A percentile compares a stretch with the other conserved stretches of the same genome.
Conservation (phyloP, 1,284 basidiomycete species). For the Boletus albobrunnescens region DNA sequence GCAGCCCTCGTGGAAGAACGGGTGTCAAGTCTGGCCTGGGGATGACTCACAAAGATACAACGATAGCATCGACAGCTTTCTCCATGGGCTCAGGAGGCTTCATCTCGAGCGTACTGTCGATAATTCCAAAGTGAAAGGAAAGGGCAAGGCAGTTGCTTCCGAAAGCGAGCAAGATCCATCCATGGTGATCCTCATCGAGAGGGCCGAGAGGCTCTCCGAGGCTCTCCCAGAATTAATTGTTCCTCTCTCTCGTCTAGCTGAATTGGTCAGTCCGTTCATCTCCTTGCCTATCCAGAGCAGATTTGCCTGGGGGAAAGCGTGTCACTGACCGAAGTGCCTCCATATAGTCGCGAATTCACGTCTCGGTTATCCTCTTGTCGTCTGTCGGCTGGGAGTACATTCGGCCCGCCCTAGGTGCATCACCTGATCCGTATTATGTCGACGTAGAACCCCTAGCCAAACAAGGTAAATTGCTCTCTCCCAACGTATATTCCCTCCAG, state of each 20-base stretch:
- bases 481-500: background rate
- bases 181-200: slow-evolving; percentile 64
- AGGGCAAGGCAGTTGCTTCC: slow-evolving; percentile 32
- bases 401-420: slow-evolving; percentile 63
- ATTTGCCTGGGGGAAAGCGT: background rate
- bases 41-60: slow-evolving; percentile 42
- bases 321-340: slow-evolving; percentile 7
- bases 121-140: slow-evolving; percentile 36
- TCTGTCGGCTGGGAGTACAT: slow-evolving; percentile 72
- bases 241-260: slow-evolving; percentile 67
- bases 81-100: slow-evolving; percentile 48
- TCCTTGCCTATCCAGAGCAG: background rate
- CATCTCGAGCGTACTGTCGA: slow-evolving; percentile 32
- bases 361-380: slow-evolving; percentile 66
- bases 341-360: slow-evolving; percentile 40
- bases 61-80: slow-evolving; percentile 64
- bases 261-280: slow-evolving; percentile 58
- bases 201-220: slow-evolving; percentile 64
- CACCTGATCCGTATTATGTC: slow-evolving; percentile 75
- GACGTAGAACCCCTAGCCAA: slow-evolving; percentile 56
- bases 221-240: slow-evolving; percentile 62
- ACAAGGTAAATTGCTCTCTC: slow-evolving; percentile 45
- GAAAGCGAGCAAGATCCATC: slow-evolving; percentile 26
- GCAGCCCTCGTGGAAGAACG: slow-evolving; percentile 54
- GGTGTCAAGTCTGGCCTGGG: slow-evolving; percentile 54